phyloP scores from a whole-genome alignment of 75 land plant species.

The Picea glauca region DNA sequence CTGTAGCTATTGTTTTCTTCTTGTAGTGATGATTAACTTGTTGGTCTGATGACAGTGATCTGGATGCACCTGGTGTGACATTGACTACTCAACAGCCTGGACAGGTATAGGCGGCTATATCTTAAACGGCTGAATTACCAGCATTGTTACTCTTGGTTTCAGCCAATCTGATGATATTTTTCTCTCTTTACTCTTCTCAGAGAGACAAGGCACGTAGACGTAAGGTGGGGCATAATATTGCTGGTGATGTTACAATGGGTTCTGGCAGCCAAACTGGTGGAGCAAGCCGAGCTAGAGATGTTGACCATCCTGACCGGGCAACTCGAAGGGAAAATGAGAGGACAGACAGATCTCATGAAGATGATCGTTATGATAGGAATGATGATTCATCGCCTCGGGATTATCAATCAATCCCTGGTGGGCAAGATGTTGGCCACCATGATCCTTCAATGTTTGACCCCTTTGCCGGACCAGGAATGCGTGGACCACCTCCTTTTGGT shows the following conservation, averaged over 20 bases:
- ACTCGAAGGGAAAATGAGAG: slow-evolving; percentile 56
- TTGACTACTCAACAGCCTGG: slow-evolving; percentile 55
- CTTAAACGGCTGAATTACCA: background rate
- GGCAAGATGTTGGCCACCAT: slow-evolving; percentile 43
- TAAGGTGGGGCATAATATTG: slow-evolving; percentile 32
- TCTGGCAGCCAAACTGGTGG: slow-evolving; percentile 26
- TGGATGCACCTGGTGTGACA: slow-evolving; percentile 94
- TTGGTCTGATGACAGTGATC: slow-evolving; percentile 64
- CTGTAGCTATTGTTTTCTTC: background rate
- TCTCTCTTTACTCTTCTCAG: slow-evolving; percentile 23
- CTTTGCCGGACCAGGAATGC: slow-evolving; percentile 71
- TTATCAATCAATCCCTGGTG: slow-evolving; percentile 33
- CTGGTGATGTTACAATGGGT: slow-evolving; percentile 8
- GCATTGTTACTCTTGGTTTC: background rate
- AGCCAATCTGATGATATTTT: background rate
- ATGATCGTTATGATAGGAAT: slow-evolving; percentile 60
- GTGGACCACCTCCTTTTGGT: slow-evolving; percentile 60
- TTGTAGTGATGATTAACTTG: background rate
- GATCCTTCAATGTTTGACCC: slow-evolving; percentile 77
- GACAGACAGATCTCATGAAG: slow-evolving; percentile 36
- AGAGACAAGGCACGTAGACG: slow-evolving; percentile 61
- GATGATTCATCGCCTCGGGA: slow-evolving; percentile 54
- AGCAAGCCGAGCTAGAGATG: slow-evolving; percentile 36
- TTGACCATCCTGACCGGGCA: slow-evolving; percentile 29
- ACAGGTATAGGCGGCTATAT: slow-evolving; percentile 25